Evolutionary conservation across 2,329 filamentous ascomycete species (phyloP).

Genomic region (Sphaerostilbella broomeana): DNA sequence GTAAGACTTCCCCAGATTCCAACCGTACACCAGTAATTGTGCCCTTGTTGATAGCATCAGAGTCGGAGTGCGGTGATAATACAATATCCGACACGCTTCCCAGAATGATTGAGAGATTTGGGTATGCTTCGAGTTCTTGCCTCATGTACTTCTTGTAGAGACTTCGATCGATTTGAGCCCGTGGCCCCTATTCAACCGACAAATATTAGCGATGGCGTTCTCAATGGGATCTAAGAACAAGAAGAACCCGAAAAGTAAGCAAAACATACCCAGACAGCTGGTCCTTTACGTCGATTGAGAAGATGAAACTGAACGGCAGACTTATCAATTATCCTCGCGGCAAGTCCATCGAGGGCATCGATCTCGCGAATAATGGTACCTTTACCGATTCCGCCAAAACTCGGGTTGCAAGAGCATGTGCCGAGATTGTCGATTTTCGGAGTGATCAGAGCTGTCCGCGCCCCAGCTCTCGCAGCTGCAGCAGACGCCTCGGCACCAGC

Average conservation of each 20-base stretch:
- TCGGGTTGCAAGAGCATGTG: conserved; percentile 94
- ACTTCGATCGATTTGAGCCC: conserved; percentile 88
- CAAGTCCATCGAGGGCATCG: conserved; percentile 86
- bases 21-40: conserved; percentile 79
- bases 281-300: conserved; percentile 82
- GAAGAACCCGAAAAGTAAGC: background rate
- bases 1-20: conserved; percentile 79
- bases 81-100: conserved; percentile 93
- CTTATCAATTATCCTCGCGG: conserved; percentile 84
- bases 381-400: conserved; percentile 97
- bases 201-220: conserved; percentile 1
- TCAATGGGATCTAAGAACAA: no score
- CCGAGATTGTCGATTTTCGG: conserved; percentile 84
- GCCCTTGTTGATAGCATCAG: conserved; percentile 45
- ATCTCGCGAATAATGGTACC: conserved; percentile 94
- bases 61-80: conserved; percentile 41
- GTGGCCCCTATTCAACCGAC: conserved; percentile 54
- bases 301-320: conserved; percentile 91
- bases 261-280: conserved; percentile 71
- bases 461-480: conserved; percentile 81
- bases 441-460: conserved; percentile 82
- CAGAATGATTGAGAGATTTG: conserved; percentile 71
- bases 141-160: conserved; percentile 89
- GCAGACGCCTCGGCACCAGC: conserved; percentile 91
- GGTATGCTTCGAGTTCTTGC: conserved; percentile 72